Conservation (phyloP, 164 flowering plant genomes). For the Dillenia turbinata region DNA sequence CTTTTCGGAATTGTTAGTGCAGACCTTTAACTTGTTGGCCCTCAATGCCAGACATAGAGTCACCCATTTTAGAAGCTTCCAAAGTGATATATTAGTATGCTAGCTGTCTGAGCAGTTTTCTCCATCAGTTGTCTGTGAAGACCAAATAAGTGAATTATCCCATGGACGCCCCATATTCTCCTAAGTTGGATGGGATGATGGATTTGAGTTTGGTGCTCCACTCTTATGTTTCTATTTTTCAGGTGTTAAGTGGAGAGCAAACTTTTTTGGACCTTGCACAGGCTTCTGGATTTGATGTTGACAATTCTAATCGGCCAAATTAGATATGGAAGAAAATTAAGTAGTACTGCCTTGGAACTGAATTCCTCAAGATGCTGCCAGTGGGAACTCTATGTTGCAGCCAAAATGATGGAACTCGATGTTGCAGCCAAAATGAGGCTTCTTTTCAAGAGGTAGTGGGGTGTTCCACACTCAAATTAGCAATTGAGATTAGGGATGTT, state of each 20-base stretch:
- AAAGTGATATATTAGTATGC: too few relatives aligned
- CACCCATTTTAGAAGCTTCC: too few relatives aligned
- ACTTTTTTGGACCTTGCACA: conserved; percentile 60
- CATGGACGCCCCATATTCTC: too few relatives aligned
- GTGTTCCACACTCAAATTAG: conserved; percentile 29
- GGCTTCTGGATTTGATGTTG: conserved; percentile 44
- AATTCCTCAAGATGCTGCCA: conserved; percentile 54
- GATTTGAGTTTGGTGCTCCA: too few relatives aligned
- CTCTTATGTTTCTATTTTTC: conserved; percentile 7
- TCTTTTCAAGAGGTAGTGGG: conserved; percentile 40
- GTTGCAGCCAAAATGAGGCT: conserved; percentile 77
- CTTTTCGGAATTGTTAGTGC: neutral
- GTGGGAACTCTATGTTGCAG: conserved; percentile 90
- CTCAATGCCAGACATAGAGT: too few relatives aligned
- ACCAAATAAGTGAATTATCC: too few relatives aligned
- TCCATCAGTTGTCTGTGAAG: too few relatives aligned
- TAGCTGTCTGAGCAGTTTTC: too few relatives aligned
- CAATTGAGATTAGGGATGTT: conserved; percentile 74
- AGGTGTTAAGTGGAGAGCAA: conserved; percentile 75
- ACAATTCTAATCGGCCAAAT: conserved; percentile 17
- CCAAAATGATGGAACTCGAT: conserved; percentile 71
- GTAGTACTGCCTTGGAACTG: conserved; percentile 23
- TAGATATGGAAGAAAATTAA: neutral
- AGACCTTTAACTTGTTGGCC: too few relatives aligned
- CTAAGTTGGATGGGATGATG: too few relatives aligned